Evolutionary conservation across 1,284 basidiomycete genomes (phyloP).

Genomic region (Trametes versicolor): DNA sequence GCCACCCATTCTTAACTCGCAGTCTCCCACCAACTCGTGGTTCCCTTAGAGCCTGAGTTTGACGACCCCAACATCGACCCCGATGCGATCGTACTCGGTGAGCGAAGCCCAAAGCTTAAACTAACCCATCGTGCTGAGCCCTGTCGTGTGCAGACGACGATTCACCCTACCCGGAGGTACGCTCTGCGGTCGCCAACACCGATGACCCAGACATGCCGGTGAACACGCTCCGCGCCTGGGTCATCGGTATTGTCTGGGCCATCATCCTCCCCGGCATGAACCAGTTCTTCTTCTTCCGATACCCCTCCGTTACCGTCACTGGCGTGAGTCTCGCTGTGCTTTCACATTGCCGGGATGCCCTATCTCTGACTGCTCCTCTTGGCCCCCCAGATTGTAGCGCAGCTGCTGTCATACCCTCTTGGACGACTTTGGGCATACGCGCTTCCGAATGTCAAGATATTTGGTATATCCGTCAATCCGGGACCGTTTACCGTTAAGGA

Average conservation of each 20-base stretch:
- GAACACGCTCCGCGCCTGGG: conserved; percentile 73
- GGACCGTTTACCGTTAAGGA: conserved; percentile 64
- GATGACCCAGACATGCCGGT: conserved; percentile 73
- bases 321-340: conserved; percentile 29
- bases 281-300: conserved; percentile 78
- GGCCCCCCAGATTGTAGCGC: conserved; percentile 58
- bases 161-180: conserved; percentile 80
- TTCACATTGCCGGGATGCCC: too few relatives aligned
- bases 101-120: conserved; percentile 1
- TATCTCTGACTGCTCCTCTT: neutral
- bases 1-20: neutral
- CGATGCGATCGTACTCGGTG: conserved; percentile 44
- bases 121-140: neutral
- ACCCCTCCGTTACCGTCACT: conserved; percentile 60
- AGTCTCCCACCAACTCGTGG: conserved; percentile 21
- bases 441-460: conserved; percentile 62
- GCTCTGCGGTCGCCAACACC: conserved; percentile 80
- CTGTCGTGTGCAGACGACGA: conserved; percentile 53
- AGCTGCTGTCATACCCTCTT: conserved; percentile 70
- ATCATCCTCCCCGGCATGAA: conserved; percentile 70
- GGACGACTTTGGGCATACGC: conserved; percentile 64
- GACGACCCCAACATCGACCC: conserved; percentile 75
- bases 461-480: conserved; percentile 72
- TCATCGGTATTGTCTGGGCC: conserved; percentile 64
- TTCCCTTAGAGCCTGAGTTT: conserved; percentile 50